phyloP scores from a whole-genome alignment of 768 basidiomycete genomes.

The Amanita molliuscula region DNA sequence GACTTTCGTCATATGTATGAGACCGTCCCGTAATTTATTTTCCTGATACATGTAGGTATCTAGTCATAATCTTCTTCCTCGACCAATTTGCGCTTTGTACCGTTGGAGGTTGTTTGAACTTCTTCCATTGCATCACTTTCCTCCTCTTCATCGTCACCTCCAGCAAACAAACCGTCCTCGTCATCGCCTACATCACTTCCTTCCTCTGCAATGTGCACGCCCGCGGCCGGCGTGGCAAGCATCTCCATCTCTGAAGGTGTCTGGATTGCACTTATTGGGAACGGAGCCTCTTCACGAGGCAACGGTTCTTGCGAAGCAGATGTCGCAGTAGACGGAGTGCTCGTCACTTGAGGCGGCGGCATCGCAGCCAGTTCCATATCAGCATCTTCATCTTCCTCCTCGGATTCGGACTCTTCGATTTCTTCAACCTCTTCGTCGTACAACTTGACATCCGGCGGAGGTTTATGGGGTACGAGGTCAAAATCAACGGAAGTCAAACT shows the following conservation, averaged over 20 bases:
- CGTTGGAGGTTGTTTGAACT: constrained; percentile 51
- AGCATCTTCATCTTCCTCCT: constrained; percentile 49
- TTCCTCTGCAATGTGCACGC: constrained; percentile 35
- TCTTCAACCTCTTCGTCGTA: constrained; percentile 81
- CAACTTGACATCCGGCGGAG: constrained; percentile 64
- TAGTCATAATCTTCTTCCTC: constrained; percentile 86
- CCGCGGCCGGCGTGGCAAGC: constrained; percentile 34
- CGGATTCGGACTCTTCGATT: constrained; percentile 64
- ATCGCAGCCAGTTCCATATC: constrained; percentile 65
- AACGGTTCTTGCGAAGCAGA: constrained; percentile 24
- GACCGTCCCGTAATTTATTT: constrained; percentile 11
- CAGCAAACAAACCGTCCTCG: constrained; percentile 69
- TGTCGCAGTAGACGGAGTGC: constrained; percentile 16
- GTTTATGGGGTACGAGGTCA: constrained; percentile 77
- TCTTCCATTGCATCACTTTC: constrained; percentile 83
- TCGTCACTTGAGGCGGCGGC: constrained; percentile 17
- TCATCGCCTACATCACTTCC: constrained; percentile 68
- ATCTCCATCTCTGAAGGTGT: constrained; percentile 67
- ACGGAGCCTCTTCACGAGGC: constrained; percentile 36
- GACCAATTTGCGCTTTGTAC: constrained; percentile 68
- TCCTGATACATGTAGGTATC: background rate
- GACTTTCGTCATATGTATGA: background rate
- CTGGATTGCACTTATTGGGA: constrained; percentile 50
- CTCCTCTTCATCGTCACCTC: constrained; percentile 64
- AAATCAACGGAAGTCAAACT: constrained; percentile 77